A percentile compares a stretch with the other conserved stretches of the same genome.
Conservation (phyloP, 192 early-diverging fungal genomes). For the Rhizophagus prolifer region DNA sequence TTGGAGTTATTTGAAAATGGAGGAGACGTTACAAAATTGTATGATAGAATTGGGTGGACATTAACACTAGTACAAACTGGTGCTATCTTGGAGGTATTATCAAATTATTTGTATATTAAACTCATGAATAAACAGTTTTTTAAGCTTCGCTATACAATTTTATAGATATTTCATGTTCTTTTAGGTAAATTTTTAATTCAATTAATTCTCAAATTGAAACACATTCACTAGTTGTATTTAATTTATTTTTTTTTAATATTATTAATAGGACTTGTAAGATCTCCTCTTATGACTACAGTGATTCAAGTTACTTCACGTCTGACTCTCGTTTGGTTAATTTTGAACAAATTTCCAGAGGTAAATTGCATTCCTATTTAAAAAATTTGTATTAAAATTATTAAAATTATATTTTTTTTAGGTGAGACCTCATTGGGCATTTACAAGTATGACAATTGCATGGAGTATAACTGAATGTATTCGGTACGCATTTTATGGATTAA, state of each 20-base stretch:
- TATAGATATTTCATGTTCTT: constrained; percentile 43
- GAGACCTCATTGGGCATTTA: constrained; percentile 59
- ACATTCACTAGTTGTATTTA: background rate
- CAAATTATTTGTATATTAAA: constrained; percentile 26
- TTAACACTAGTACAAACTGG: constrained; percentile 77
- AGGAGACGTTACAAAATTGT: constrained; percentile 57
- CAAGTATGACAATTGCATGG: constrained; percentile 90
- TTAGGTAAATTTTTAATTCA: constrained; percentile 22
- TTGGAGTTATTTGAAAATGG: constrained; percentile 51
- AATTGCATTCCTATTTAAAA: background rate
- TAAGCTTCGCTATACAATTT: background rate
- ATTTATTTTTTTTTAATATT: constrained; percentile 1
- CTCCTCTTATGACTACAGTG: constrained; percentile 74
- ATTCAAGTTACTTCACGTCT: constrained; percentile 89
- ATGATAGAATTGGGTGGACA: constrained; percentile 61
- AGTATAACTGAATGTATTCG: constrained; percentile 87
- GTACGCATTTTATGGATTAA: constrained; percentile 86
- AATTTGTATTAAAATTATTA: background rate
- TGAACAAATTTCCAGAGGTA: constrained; percentile 68
- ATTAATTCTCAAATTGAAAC: background rate
- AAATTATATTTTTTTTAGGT: background rate
- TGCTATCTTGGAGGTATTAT: constrained; percentile 77
- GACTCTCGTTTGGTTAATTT: constrained; percentile 79
- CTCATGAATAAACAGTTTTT: constrained; percentile 14
- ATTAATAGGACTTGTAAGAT: constrained; percentile 71